Evolutionary conservation across 73 alveolate genomes (phyloP).

Genomic region (Diophrys appendiculata): DNA sequence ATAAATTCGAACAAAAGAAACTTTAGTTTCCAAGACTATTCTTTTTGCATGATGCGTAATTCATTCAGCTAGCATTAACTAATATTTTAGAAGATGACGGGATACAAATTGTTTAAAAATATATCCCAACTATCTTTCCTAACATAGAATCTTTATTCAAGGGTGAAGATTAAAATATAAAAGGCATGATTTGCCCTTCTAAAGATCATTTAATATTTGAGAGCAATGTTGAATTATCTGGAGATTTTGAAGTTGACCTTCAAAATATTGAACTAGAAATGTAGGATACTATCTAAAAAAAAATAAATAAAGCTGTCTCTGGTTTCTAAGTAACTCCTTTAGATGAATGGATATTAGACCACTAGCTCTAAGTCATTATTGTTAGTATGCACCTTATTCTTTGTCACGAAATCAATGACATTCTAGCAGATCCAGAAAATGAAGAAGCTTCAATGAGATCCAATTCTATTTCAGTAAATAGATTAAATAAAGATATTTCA

Average conservation of each 20-base stretch:
- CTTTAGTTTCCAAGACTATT: neutral
- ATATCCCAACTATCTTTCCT: neutral
- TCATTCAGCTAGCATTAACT: neutral
- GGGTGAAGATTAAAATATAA: neutral
- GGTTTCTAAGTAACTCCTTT: slow-evolving; percentile 21
- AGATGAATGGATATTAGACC: slow-evolving; percentile 52
- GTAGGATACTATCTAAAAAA: slow-evolving; percentile 27
- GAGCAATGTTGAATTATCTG: neutral
- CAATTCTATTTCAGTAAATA: neutral
- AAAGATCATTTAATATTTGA: neutral
- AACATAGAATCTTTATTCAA: neutral
- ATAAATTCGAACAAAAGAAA: neutral
- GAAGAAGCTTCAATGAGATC: neutral
- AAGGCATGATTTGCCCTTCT: neutral
- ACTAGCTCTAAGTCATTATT: slow-evolving; percentile 11
- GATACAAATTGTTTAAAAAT: no score
- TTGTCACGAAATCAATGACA: slow-evolving; percentile 45
- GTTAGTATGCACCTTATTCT: slow-evolving; percentile 27
- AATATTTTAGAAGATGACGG: neutral
- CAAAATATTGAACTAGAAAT: slow-evolving; percentile 22
- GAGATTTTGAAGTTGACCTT: neutral
- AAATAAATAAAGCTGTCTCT: slow-evolving; percentile 13
- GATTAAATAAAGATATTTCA: neutral
- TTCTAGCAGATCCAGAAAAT: slow-evolving; percentile 2
- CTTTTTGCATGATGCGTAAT: neutral